phyloP scores from a whole-genome alignment of 352 stramenopile species.

The Pythium guiyangense region DNA sequence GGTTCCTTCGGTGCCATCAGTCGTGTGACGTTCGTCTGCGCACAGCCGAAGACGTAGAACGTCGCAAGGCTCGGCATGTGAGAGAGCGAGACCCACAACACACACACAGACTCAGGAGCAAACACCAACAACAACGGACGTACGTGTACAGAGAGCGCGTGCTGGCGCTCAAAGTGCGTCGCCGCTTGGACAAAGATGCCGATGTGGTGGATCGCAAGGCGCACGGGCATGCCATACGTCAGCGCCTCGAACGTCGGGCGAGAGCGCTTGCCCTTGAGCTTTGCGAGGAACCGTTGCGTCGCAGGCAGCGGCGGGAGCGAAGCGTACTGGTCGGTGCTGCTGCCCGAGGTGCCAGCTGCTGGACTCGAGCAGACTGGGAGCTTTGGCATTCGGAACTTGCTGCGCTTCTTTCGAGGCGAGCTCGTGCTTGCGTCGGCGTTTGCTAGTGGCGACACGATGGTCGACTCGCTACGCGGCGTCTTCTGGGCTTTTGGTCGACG shows the following conservation, averaged over 20 bases:
- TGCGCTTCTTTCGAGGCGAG: too few species aligned
- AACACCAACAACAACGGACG: neutral
- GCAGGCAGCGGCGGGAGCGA: constrained; percentile 35
- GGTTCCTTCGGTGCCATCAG: too few species aligned
- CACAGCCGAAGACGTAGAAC: too few species aligned
- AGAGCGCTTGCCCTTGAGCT: constrained; percentile 48
- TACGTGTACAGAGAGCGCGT: constrained; percentile 54
- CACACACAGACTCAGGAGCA: too few species aligned
- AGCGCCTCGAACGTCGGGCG: constrained; percentile 42
- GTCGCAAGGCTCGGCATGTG: neutral
- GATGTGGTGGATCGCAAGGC: constrained; percentile 52
- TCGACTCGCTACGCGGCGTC: too few species aligned
- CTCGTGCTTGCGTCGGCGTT: too few species aligned
- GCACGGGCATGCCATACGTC: constrained; percentile 39
- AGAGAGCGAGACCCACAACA: neutral
- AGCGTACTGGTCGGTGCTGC: constrained; percentile 1
- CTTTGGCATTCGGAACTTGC: too few species aligned
- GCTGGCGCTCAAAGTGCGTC: constrained; percentile 42
- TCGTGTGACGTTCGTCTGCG: too few species aligned
- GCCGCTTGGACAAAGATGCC: constrained; percentile 54
- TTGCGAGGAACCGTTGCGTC: constrained; percentile 52
- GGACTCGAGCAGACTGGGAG: too few species aligned
- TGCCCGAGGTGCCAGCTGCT: too few species aligned
- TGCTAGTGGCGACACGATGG: too few species aligned
- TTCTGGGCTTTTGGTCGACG: too few species aligned